Percentiles rank a stretch among this genome's conserved stretches.
Evolutionary conservation across 768 basidiomycete species (phyloP).

Genomic region (Termitomyces sp.): DNA sequence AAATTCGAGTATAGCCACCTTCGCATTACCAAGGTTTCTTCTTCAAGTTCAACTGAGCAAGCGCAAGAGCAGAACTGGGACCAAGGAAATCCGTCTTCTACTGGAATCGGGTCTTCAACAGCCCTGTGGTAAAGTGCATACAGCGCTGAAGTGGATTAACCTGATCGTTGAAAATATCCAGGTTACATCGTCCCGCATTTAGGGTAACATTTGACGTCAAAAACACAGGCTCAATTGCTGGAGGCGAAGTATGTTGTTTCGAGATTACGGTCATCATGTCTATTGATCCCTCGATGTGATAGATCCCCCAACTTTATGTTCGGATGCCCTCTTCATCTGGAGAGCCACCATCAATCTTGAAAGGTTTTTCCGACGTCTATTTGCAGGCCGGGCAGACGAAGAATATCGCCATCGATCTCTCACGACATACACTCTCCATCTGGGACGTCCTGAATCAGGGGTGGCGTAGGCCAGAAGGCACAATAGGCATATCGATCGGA

Average conservation of each 20-base stretch:
- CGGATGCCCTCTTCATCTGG: constrained; percentile 43
- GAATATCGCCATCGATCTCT: constrained; percentile 39
- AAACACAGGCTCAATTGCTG: constrained; percentile 51
- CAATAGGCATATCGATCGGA: constrained; percentile 49
- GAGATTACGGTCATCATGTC: background rate
- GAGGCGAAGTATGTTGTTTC: constrained; percentile 46
- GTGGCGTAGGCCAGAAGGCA: constrained; percentile 55
- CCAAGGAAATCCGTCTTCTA: constrained; percentile 50
- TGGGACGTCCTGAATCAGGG: constrained; percentile 61
- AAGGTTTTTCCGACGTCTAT: constrained; percentile 50
- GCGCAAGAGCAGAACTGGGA: constrained; percentile 50
- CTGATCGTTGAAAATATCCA: constrained; percentile 12
- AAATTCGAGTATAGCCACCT: constrained; percentile 69
- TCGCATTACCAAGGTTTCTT: constrained; percentile 39
- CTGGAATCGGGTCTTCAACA: constrained; percentile 52
- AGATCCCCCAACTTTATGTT: constrained; percentile 60
- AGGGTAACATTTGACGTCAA: constrained; percentile 47
- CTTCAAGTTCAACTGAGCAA: constrained; percentile 29
- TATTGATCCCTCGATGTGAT: background rate
- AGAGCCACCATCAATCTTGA: constrained; percentile 54
- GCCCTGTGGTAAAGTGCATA: constrained; percentile 48
- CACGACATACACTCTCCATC: constrained; percentile 48
- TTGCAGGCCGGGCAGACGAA: constrained; percentile 33
- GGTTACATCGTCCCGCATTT: constrained; percentile 65
- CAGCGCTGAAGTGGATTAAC: background rate